Evolutionary conservation across 106 monocot genomes (phyloP).

Genomic region (Posidonia australis): DNA sequence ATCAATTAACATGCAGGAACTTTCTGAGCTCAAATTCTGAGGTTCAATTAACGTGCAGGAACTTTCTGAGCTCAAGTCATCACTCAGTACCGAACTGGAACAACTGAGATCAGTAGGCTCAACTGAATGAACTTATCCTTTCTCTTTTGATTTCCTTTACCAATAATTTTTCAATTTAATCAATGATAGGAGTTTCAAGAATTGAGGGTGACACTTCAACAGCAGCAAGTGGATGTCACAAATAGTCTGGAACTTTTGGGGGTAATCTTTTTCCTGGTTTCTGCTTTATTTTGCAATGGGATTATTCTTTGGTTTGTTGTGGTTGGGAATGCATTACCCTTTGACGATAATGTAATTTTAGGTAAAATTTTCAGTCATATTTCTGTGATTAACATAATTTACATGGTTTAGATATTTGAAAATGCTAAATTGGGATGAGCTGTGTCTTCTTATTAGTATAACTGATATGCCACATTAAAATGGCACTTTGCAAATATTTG

Average conservation of each 20-base stretch:
- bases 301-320: no score
- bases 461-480: no score
- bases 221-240: constrained; percentile 59
- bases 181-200: constrained; percentile 42
- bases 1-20: no score
- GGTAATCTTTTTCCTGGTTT: constrained; percentile 16
- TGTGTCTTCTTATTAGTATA: no score
- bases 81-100: constrained; percentile 24
- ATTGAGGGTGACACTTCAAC: constrained; percentile 45
- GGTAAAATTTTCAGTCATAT: no score
- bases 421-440: no score
- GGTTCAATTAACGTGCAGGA: constrained; percentile 15
- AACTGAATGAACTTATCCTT: not conserved
- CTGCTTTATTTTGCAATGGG: not conserved
- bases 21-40: not conserved
- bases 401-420: no score
- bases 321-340: no score
- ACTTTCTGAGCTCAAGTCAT: constrained; percentile 21
- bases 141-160: not conserved
- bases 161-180: not conserved
- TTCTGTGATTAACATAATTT: no score
- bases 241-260: constrained; percentile 38
- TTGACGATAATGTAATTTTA: no score
- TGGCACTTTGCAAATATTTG: no score
- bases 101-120: constrained; percentile 20